A percentile compares a stretch with the other conserved stretches of the same genome.
Conservation (phyloP, 2,329 filamentous ascomycete species). For the Fusarium nurragi region DNA sequence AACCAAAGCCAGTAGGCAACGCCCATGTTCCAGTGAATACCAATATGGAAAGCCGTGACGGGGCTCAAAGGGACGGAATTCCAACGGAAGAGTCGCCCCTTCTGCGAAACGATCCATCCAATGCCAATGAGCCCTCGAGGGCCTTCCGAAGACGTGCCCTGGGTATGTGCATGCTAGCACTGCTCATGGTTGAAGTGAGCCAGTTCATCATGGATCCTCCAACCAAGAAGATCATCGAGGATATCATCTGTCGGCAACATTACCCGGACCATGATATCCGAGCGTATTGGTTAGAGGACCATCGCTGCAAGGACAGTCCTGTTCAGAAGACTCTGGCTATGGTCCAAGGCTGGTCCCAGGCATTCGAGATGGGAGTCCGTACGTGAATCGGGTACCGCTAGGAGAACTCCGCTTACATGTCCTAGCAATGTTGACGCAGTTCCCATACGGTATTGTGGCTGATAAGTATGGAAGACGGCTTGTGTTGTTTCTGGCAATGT, state of each 20-base stretch:
- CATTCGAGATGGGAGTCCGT: slow-evolving; percentile 59
- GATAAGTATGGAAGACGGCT: slow-evolving; percentile 57
- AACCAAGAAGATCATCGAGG: slow-evolving; percentile 61
- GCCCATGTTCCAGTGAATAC: neutral
- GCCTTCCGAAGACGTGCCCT: slow-evolving; percentile 46
- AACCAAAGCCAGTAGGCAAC: neutral
- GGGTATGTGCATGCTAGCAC: slow-evolving; percentile 49
- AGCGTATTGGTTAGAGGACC: slow-evolving; percentile 47
- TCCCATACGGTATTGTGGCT: slow-evolving; percentile 58
- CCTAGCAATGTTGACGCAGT: slow-evolving; percentile 53
- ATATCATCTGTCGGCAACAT: slow-evolving; percentile 61
- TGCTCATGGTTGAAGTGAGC: slow-evolving; percentile 57
- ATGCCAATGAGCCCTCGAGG: slow-evolving; percentile 36
- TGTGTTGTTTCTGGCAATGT: slow-evolving; percentile 52
- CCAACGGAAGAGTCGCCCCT: slow-evolving; percentile 37
- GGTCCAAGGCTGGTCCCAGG: slow-evolving; percentile 58
- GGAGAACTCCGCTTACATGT: neutral
- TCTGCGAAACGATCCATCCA: slow-evolving; percentile 32
- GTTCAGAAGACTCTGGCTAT: slow-evolving; percentile 64
- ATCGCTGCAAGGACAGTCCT: slow-evolving; percentile 58
- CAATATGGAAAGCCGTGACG: slow-evolving; percentile 23
- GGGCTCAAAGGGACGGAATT: neutral
- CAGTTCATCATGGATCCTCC: slow-evolving; percentile 53
- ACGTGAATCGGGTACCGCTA: slow-evolving; percentile 17
- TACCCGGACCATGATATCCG: slow-evolving; percentile 53